Evolutionary conservation across 495 filamentous ascomycete species (phyloP), one percentile per base, ranked within the genome.

Genomic region (Penicillium antarcticum): DNA sequence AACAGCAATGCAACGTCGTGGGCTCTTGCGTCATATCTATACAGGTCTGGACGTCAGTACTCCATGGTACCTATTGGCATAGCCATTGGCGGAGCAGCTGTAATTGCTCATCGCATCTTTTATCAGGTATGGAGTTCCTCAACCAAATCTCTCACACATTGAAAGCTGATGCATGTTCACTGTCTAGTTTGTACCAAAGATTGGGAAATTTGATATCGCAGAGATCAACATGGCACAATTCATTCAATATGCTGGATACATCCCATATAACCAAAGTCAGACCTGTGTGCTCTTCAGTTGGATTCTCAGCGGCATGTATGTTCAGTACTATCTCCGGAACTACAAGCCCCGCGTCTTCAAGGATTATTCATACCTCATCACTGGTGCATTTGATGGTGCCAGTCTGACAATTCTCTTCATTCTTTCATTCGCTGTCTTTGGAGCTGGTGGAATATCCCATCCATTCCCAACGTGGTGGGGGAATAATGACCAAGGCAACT

Each of bases 371-470:
- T 85, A 83, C 48, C 65, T 84, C 0, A 56, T 84, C 5, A 72
- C 74, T 0, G 80, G 71, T 3, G 81, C 80, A 4, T 63, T 83
- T 23, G 81, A 85, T 55, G 81, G 80, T 32, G 81, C 72, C 5
- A 73, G 66, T 38, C 68, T 75, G 39, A 64, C 70, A 5, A 62
- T 80, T 0, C 63, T 83, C 0, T 85, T 84, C 50, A 73, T 84
- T 26, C 66, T 84, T 4, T 77, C 77, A 0, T 85, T 85, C 60
- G 80, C 81, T 1, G 78, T 85, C 0, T 76, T 80, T 26, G 81
- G 81, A 0, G 81, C 63, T 8, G 60, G 60, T 48, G 74, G 74
- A 2, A 9, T 41, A 7, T 44, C 56, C 7, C 48, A 55, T 13
- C 48, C 61, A 2, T 69, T 71, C 53, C 70, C 65, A 1, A 60